Evolutionary conservation across 2,329 filamentous ascomycete genomes (phyloP).

Genomic region (Phaeosphaeriaceae sp.): DNA sequence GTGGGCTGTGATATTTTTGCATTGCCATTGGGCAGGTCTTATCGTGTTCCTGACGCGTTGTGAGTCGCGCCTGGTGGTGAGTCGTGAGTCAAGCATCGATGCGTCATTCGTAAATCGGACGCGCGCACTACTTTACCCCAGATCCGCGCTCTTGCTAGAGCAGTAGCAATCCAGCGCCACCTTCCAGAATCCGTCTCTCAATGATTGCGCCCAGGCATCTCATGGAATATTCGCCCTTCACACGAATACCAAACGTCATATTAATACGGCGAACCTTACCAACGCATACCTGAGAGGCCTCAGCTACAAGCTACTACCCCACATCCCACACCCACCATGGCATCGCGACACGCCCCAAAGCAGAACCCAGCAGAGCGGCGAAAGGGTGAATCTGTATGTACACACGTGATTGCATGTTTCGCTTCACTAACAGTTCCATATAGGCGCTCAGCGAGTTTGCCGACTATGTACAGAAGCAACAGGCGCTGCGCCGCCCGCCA

Average conservation of each 20-base stretch:
- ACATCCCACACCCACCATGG: slow-evolving; percentile 32
- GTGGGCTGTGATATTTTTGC: neutral
- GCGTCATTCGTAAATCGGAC: slow-evolving; percentile 18
- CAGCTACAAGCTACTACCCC: slow-evolving; percentile 4
- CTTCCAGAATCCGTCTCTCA: slow-evolving; percentile 26
- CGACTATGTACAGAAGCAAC: slow-evolving; percentile 96
- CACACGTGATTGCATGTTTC: neutral
- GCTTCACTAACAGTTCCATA: neutral
- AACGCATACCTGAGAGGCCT: slow-evolving; percentile 25
- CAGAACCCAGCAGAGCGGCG: slow-evolving; percentile 78
- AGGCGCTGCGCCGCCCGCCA: slow-evolving; percentile 67
- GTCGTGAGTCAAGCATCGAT: slow-evolving; percentile 20
- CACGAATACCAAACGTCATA: slow-evolving; percentile 29
- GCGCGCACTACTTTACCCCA: slow-evolving; percentile 16
- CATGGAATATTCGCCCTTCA: slow-evolving; percentile 41
- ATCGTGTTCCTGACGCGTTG: slow-evolving; percentile 1
- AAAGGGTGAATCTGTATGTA: slow-evolving; percentile 81
- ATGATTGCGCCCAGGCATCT: slow-evolving; percentile 37
- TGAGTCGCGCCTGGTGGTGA: neutral
- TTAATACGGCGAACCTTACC: slow-evolving; percentile 32
- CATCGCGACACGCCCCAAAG: slow-evolving; percentile 55
- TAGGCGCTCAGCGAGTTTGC: slow-evolving; percentile 92
- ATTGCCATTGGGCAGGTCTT: neutral
- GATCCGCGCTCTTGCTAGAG: slow-evolving; percentile 11
- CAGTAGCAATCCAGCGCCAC: slow-evolving; percentile 21